phyloP scores from a whole-genome alignment of 352 stramenopile species.

The Thraustotheca clavata region DNA sequence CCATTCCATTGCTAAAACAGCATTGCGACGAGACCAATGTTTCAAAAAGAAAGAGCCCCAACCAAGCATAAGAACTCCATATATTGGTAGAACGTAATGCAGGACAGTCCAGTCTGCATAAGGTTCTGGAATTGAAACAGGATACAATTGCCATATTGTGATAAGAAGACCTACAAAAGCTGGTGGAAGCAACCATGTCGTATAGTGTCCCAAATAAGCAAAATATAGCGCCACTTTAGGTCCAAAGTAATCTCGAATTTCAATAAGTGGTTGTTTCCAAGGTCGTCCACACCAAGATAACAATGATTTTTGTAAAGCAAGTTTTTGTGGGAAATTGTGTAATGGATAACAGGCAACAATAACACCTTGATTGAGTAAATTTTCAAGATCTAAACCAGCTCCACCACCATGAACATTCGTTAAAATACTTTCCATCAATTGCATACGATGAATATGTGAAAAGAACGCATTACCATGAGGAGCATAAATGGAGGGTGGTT shows the following conservation, averaged over 20 bases:
- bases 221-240: conserved; percentile 97
- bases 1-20: conserved; percentile 58
- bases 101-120: conserved; percentile 56
- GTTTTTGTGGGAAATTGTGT: conserved; percentile 58
- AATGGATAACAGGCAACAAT: conserved; percentile 71
- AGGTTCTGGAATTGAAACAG: conserved; percentile 30
- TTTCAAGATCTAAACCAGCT: conserved; percentile 59
- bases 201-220: conserved; percentile 94
- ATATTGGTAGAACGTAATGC: conserved; percentile 56
- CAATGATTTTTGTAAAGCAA: conserved; percentile 49
- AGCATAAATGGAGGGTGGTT: conserved; percentile 49
- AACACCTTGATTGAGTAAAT: conserved; percentile 61
- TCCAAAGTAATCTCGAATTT: conserved; percentile 78
- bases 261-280: conserved; percentile 72
- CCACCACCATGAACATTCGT: conserved; percentile 50
- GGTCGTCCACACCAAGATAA: conserved; percentile 66
- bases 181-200: conserved; percentile 90
- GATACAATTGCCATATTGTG: conserved; percentile 84
- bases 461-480: conserved; percentile 45
- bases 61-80: conserved; percentile 67
- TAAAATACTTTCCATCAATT: conserved; percentile 79
- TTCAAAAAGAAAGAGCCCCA: conserved; percentile 79
- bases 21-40: conserved; percentile 78
- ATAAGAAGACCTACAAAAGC: conserved; percentile 84
- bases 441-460: conserved; percentile 62